A percentile compares a stretch with the other conserved stretches of the same genome.
These are phyloP conservation scores for Ustilago vetiveriae DNA, from an alignment of 1,284 basidiomycete genomes.

Conservation along the genomic window DNA sequence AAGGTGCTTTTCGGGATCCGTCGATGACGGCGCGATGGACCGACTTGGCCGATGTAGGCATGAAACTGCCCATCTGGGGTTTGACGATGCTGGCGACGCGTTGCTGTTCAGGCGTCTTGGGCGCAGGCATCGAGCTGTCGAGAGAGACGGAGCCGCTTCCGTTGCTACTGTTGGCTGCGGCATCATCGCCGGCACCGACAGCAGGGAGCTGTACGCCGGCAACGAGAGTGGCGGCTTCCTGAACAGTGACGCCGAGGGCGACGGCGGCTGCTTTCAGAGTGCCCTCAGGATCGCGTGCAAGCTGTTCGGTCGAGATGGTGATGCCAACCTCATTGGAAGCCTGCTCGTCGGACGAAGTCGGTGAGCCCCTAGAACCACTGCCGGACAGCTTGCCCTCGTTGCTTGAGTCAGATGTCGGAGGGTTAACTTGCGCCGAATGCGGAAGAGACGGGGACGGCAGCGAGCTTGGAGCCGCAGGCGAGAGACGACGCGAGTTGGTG, in stretches of 20 bases:
- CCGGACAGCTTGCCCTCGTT: conserved; percentile 17
- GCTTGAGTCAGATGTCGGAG: conserved; percentile 16
- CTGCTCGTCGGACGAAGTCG: conserved; percentile 27
- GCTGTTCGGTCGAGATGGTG: conserved; percentile 52
- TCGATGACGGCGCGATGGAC: conserved; percentile 66
- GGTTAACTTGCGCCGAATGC: conserved; percentile 7
- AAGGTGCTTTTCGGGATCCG: conserved; percentile 61
- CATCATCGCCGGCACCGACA: background rate
- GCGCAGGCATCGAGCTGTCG: conserved; percentile 19
- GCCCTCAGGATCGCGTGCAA: conserved; percentile 52
- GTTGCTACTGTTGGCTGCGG: background rate
- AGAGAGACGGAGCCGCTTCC: conserved; percentile 10
- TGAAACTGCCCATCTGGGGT: conserved; percentile 63
- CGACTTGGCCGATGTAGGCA: conserved; percentile 59
- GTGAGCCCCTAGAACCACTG: conserved; percentile 25
- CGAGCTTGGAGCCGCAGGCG: conserved; percentile 47
- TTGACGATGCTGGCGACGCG: conserved; percentile 32
- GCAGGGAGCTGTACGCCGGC: conserved; percentile 42
- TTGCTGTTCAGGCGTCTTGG: conserved; percentile 40
- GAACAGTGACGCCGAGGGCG: conserved; percentile 39
- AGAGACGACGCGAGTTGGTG: conserved; percentile 55
- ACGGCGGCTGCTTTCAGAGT: conserved; percentile 46
- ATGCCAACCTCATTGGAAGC: conserved; percentile 43
- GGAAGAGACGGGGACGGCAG: conserved; percentile 36
- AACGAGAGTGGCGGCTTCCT: conserved; percentile 47